A percentile compares a stretch with the other conserved stretches of the same genome.
Conservation (phyloP, 352 stramenopile species). For the Phytophthora gonapodyides region DNA sequence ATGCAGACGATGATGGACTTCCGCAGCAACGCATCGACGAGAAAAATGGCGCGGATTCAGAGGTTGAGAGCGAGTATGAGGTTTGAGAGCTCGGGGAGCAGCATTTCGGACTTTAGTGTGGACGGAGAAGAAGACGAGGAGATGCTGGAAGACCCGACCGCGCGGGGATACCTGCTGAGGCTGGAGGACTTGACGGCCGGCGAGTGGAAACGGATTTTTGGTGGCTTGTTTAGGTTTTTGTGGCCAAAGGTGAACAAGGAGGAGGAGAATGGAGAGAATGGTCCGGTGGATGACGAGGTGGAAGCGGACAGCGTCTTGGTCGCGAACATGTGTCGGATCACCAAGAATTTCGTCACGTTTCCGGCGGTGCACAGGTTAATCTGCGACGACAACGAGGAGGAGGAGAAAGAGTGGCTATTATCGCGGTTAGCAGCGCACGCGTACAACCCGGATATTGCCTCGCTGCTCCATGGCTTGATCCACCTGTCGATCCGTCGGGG, state of each 20-base stretch:
- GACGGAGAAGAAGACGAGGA: constrained; percentile 33
- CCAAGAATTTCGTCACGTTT: constrained; percentile 71
- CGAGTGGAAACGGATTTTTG: constrained; percentile 80
- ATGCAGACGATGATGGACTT: constrained; percentile 35
- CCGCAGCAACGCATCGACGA: constrained; percentile 37
- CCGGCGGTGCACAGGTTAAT: constrained; percentile 67
- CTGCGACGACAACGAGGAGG: constrained; percentile 39
- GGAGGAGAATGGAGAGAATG: constrained; percentile 7
- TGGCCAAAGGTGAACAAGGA: constrained; percentile 28
- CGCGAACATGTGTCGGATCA: constrained; percentile 74
- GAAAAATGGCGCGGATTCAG: constrained; percentile 47
- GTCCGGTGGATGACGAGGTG: constrained; percentile 26
- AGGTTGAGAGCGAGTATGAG: constrained; percentile 44
- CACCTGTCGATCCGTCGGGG: constrained; percentile 60
- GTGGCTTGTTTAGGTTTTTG: constrained; percentile 60
- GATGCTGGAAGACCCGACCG: constrained; percentile 33
- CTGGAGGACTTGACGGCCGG: constrained; percentile 66
- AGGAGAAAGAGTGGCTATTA: constrained; percentile 48
- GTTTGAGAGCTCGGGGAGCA: constrained; percentile 50
- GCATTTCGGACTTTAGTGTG: constrained; percentile 45
- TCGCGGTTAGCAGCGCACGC: constrained; percentile 49
- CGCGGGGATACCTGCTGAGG: constrained; percentile 66
- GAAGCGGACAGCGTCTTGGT: constrained; percentile 63
- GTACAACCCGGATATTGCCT: constrained; percentile 69
- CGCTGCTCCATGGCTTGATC: constrained; percentile 65